Conservation (phyloP, 306 rosid genomes). For the Oxytropis ochrocephala region DNA sequence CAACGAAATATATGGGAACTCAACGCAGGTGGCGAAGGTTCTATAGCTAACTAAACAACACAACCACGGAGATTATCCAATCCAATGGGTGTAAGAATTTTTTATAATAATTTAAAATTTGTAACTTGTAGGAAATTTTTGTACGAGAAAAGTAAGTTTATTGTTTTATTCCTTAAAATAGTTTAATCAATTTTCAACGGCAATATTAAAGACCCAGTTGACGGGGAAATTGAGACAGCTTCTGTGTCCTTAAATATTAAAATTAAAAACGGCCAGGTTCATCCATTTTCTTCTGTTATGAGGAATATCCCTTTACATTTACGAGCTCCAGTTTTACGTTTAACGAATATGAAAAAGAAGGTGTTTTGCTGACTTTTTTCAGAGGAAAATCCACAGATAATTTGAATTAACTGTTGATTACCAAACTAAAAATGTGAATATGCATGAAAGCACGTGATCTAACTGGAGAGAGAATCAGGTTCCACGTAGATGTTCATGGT, state of each 20-base stretch:
- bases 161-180: constrained; percentile 14
- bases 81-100: neutral
- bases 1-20: constrained; percentile 2
- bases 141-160: neutral
- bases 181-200: constrained; percentile 39
- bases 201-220: constrained; percentile 59
- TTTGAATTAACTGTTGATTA: too few relatives aligned
- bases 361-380: neutral
- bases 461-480: neutral
- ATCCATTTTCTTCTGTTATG: constrained; percentile 16
- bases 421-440: too few relatives aligned
- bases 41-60: too few relatives aligned
- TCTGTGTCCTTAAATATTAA: constrained; percentile 17
- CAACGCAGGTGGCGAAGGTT: too few relatives aligned
- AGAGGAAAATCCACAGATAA: neutral
- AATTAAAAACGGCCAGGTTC: constrained; percentile 26
- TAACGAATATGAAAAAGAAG: too few relatives aligned
- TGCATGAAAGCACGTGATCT: too few relatives aligned
- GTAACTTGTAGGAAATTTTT: neutral
- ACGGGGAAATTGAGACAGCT: constrained; percentile 49
- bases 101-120: neutral
- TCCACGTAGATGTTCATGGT: neutral
- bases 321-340: constrained; percentile 22
- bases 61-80: constrained; percentile 17
- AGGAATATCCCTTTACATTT: too few relatives aligned